Percentiles rank a stretch among this genome's conserved stretches.
These are phyloP conservation scores for Citrus hindsii DNA, from an alignment of 345 rosid genomes.

Conservation along the genomic window DNA sequence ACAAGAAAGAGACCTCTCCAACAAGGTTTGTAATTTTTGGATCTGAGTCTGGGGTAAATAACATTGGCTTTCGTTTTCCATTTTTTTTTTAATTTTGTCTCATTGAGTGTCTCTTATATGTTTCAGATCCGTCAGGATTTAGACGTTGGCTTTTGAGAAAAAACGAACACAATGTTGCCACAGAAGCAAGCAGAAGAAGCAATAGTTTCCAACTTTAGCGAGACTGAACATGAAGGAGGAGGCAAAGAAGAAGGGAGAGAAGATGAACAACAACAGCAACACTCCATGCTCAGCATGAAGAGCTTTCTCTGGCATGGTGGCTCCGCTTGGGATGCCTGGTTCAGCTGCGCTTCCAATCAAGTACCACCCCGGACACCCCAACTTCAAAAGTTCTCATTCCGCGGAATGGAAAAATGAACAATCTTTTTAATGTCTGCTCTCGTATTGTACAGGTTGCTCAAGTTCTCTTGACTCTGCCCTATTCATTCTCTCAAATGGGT, in stretches of 20 bases:
- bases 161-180: constrained; percentile 55
- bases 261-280: constrained; percentile 32
- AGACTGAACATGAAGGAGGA: constrained; percentile 41
- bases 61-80: constrained; percentile 34
- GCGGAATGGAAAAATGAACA: neutral
- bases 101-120: constrained; percentile 31
- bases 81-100: constrained; percentile 30
- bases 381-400: no score
- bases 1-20: constrained; percentile 26
- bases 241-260: constrained; percentile 28
- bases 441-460: constrained; percentile 66
- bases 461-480: constrained; percentile 88
- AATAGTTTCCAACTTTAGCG: constrained; percentile 57
- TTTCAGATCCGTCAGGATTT: constrained; percentile 37
- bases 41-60: constrained; percentile 8
- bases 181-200: constrained; percentile 95
- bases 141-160: constrained; percentile 22
- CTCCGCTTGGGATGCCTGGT: constrained; percentile 99
- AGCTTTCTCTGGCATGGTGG: constrained; percentile 96
- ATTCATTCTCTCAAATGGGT: constrained; percentile 97
- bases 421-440: neutral
- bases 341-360: constrained; percentile 98
- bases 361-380: constrained; percentile 18
- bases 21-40: constrained; percentile 24
- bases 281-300: constrained; percentile 52